Evolutionary conservation across 345 rosid genomes (phyloP).

Genomic region (Gossypium stocksii): DNA sequence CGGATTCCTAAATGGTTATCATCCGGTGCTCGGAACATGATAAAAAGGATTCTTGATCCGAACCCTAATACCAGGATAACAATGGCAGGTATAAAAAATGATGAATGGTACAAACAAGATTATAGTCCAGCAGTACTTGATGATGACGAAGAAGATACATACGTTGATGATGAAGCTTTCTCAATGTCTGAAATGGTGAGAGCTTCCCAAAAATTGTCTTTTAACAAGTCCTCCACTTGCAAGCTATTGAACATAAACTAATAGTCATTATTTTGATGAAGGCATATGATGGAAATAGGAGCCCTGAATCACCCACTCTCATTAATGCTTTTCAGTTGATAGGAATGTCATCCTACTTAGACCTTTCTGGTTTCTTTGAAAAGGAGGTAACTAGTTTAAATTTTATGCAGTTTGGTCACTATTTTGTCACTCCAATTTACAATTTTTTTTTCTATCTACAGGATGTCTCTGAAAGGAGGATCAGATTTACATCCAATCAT

Average conservation of each 20-base stretch:
- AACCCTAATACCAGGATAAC: conserved; percentile 68
- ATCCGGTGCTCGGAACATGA: conserved; percentile 66
- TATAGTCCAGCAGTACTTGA: conserved; percentile 56
- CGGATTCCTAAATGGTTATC: conserved; percentile 80
- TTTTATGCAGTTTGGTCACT: not conserved
- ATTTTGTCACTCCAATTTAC: not conserved
- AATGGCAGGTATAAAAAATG: conserved; percentile 52
- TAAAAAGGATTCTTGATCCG: conserved; percentile 79
- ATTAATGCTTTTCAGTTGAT: conserved; percentile 91
- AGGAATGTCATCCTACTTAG: conserved; percentile 95
- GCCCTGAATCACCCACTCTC: conserved; percentile 48
- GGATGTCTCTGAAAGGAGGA: conserved; percentile 89
- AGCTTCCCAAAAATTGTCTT: not conserved
- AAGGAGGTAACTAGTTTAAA: conserved; percentile 53
- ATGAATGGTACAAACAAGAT: conserved; percentile 71
- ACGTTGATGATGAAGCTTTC: conserved; percentile 48
- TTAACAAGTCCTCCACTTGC: not conserved
- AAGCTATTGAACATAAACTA: not conserved
- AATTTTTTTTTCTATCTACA: conserved; percentile 10
- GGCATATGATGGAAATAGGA: conserved; percentile 48
- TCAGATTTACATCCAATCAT: conserved; percentile 81
- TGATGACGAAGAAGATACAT: conserved; percentile 66
- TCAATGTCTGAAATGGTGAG: conserved; percentile 57
- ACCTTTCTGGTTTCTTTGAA: conserved; percentile 91
- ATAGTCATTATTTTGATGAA: conserved; percentile 19